Evolutionary conservation across 495 filamentous ascomycete genomes (phyloP), one percentile per base, ranked within the genome.

Genomic region (Penicillium salamii): DNA sequence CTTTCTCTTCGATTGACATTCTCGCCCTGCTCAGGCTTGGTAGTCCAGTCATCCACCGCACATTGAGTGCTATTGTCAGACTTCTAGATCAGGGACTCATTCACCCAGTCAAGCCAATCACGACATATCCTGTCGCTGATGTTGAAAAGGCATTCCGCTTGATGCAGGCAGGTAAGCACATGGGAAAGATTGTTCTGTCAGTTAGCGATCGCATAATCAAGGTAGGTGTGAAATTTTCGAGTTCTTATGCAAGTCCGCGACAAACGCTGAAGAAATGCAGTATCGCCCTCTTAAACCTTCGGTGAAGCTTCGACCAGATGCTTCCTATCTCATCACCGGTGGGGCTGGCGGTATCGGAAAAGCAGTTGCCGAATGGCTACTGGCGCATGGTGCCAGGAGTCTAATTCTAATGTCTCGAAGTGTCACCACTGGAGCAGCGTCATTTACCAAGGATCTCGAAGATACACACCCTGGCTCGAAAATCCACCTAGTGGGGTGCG

Each of bases 261-360:
- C 24, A 28, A 9, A 28, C 24, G 24, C 24, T 28, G 9, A 28
- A 4, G 24, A 28, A 28, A 32, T 3, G 29, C 3, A 32, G 29
- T 32, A 32, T 12, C 3, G 7, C 29, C 29, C 29, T 13, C 29
- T 32, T 12, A 32, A 8, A 13, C 29, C 29, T 5, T 7, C 29
- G 3, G 29, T 32, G 12, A 32, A 32, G 12, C 29, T 32, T 11
- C 4, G 29, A 7, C 29, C 29, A 32, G 29, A 32, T 11, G 29
- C 29, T 5, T 32, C 29, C 3, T 78, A 80, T 37, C 52, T 81
- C 0, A 61, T 80, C 20, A 62, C 73, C 5, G 78, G 77, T 18
- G 77, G 74, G 1, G 53, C 75, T 1, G 81, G 83, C 13, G 85
- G 83, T 17, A 71, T 89, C 8, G 84, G 84, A 14, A 69, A 76